Conservation (phyloP, 345 rosid species). For the Gynandropsis gynandra region DNA sequence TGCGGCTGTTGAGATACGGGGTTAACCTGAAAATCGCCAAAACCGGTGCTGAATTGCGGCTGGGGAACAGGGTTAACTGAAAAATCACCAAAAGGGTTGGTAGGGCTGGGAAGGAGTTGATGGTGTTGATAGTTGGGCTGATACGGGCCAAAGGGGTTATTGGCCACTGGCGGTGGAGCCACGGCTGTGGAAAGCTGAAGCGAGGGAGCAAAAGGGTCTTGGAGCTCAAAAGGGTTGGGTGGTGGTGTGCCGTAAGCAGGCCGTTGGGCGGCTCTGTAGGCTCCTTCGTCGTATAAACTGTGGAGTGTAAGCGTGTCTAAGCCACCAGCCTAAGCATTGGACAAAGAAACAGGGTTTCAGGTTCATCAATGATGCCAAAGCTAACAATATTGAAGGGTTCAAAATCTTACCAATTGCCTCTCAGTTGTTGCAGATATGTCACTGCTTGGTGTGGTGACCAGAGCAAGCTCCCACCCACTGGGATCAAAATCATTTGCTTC, state of each 20-base stretch:
- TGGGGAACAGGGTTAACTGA: slow-evolving; percentile 27
- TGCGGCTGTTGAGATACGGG: neutral
- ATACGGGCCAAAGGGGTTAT: slow-evolving; percentile 66
- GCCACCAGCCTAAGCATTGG: slow-evolving; percentile 60
- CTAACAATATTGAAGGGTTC: slow-evolving; percentile 8
- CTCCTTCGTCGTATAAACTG: slow-evolving; percentile 67
- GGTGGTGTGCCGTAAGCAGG: slow-evolving; percentile 54
- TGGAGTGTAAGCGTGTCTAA: slow-evolving; percentile 69
- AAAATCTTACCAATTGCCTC: slow-evolving; percentile 60
- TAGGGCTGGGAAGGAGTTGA: slow-evolving; percentile 35
- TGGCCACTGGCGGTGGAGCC: slow-evolving; percentile 32
- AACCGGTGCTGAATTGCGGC: neutral
- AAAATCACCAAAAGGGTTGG: slow-evolving; percentile 83
- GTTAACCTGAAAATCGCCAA: neutral
- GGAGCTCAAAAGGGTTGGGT: slow-evolving; percentile 75
- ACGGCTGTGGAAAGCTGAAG: slow-evolving; percentile 35
- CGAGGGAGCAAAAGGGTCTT: slow-evolving; percentile 52
- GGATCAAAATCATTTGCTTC: slow-evolving; percentile 52
- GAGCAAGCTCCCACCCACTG: slow-evolving; percentile 83
- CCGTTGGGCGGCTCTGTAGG: slow-evolving; percentile 53
- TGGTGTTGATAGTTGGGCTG: slow-evolving; percentile 44
- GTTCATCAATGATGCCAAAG: neutral
- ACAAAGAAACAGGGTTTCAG: neutral
- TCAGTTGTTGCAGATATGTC: slow-evolving; percentile 57
- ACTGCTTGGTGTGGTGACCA: slow-evolving; percentile 61